phyloP scores from a whole-genome alignment of 345 rosid species.

The Eucalyptus caleyi region DNA sequence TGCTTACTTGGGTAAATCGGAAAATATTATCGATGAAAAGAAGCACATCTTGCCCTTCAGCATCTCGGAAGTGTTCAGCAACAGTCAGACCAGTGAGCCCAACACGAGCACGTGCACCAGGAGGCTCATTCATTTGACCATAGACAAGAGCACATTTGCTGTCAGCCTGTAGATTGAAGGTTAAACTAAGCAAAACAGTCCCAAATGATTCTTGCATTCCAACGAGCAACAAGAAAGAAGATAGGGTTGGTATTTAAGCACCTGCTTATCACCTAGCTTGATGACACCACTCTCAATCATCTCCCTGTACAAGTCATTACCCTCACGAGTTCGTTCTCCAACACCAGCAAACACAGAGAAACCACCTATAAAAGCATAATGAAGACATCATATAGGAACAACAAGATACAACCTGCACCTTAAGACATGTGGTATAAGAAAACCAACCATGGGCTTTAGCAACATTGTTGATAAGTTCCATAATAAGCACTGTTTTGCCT shows the following conservation, averaged over 20 bases:
- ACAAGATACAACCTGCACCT: background rate
- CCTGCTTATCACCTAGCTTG: slow-evolving; percentile 98
- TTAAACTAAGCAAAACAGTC: background rate
- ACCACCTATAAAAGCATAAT: slow-evolving; percentile 46
- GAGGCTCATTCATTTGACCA: slow-evolving; percentile 99
- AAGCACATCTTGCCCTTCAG: slow-evolving; percentile 98
- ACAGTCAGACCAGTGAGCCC: slow-evolving; percentile 97
- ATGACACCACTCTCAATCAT: slow-evolving; percentile 99
- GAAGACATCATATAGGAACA: background rate
- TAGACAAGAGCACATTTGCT: slow-evolving; percentile 98
- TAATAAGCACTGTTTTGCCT: slow-evolving; percentile 93
- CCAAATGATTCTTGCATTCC: background rate
- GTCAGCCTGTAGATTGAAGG: slow-evolving; percentile 37
- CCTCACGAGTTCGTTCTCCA: slow-evolving; percentile 97
- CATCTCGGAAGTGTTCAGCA: slow-evolving; percentile 98
- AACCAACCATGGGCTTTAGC: slow-evolving; percentile 91
- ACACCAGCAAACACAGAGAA: slow-evolving; percentile 99
- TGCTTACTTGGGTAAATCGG: background rate
- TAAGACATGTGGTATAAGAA: background rate
- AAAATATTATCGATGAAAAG: slow-evolving; percentile 53
- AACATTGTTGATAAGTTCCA: slow-evolving; percentile 97
- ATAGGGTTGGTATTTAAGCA: background rate
- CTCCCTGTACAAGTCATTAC: slow-evolving; percentile 97
- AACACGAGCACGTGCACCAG: slow-evolving; percentile 99
- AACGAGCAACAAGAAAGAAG: background rate